phyloP scores from a whole-genome alignment of 1,284 basidiomycete genomes.

The Mycena citricolor region DNA sequence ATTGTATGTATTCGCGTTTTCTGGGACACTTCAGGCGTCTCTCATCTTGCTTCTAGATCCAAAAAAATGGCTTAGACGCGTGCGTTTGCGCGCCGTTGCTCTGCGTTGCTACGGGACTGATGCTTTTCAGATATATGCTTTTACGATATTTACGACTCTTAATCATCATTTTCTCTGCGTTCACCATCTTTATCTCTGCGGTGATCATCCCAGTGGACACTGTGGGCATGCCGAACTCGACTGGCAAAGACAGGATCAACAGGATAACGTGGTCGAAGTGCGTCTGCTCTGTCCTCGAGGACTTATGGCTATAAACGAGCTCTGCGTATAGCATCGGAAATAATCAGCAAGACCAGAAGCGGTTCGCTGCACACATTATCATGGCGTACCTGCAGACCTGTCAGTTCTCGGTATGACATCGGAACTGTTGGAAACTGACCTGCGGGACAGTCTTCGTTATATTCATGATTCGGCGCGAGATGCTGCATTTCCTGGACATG shows the following conservation, averaged over 20 bases:
- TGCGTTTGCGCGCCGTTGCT: constrained; percentile 41
- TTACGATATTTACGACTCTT: constrained; percentile 63
- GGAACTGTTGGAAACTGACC: constrained; percentile 3
- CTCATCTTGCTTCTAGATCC: constrained; percentile 35
- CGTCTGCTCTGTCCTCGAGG: constrained; percentile 16
- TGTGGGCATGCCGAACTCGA: constrained; percentile 38
- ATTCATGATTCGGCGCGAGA: constrained; percentile 68
- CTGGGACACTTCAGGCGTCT: constrained; percentile 3
- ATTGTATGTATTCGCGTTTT: constrained; percentile 36
- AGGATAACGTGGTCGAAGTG: constrained; percentile 51
- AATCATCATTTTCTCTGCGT: constrained; percentile 64
- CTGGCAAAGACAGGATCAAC: constrained; percentile 36
- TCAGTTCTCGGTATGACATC: constrained; percentile 31
- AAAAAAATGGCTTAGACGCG: constrained; percentile 70
- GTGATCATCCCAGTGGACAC: constrained; percentile 64
- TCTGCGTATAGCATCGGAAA: constrained; percentile 35
- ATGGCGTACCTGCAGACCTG: constrained; percentile 49
- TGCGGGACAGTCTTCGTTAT: constrained; percentile 57
- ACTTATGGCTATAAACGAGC: constrained; percentile 4
- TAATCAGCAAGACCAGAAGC: constrained; percentile 32
- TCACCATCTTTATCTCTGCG: constrained; percentile 59
- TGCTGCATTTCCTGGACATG: constrained; percentile 61
- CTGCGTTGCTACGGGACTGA: background rate
- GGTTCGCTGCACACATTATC: constrained; percentile 48
- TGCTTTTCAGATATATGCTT: constrained; percentile 54